Evolutionary conservation across 345 rosid species (phyloP), one percentile per base, ranked within the genome.

Genomic region (Clarkia xantiana): DNA sequence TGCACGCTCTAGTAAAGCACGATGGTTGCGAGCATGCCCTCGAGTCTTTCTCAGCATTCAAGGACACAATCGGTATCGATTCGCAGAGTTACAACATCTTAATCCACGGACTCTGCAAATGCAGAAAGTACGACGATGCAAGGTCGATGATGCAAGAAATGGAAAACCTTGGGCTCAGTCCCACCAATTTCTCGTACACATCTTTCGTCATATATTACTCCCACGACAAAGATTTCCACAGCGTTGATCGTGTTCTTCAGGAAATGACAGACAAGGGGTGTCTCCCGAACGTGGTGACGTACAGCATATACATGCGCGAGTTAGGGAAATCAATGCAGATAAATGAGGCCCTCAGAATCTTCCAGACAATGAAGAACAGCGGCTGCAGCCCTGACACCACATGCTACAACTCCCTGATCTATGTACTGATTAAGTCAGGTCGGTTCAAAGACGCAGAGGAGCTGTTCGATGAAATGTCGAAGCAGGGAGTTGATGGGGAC

Each of bases 1-100:
- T 86, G 81, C 95, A 82, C 74, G 82, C 91, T 44, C 71, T 89
- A 77, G 84, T 65, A 18, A 85, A 89, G 47, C 87, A 64, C 61
- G 70, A 70, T 6, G 68, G 82, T 34, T 80, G 78, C 41, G 95
- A 85, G 72, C 72, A 65, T 58, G 97, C 95, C 48, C 61, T 25
- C 39, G 61, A 64, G 22, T 77, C 56, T 45, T 74, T 76, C 57
- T 1, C 50, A 44, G 75, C 72, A 64, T 76, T 70, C 19, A 68
- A 76, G 67, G 67, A 66, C 52, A 42, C 39, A 3, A 48, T 76
- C 8, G 62, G 70, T 17, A 56, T 69, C 16, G 63, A 64, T 63
- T 42, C 55, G 11, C 22, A 48, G 19, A 73, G 64, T 49, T 85
- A 71, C 60, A 78, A 85, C 59, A 57, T 82, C 67, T 62, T 85